Evolutionary conservation across 441 rosid species (phyloP), one percentile per base, ranked within the genome.

Genomic region (Erysimum pusillum): DNA sequence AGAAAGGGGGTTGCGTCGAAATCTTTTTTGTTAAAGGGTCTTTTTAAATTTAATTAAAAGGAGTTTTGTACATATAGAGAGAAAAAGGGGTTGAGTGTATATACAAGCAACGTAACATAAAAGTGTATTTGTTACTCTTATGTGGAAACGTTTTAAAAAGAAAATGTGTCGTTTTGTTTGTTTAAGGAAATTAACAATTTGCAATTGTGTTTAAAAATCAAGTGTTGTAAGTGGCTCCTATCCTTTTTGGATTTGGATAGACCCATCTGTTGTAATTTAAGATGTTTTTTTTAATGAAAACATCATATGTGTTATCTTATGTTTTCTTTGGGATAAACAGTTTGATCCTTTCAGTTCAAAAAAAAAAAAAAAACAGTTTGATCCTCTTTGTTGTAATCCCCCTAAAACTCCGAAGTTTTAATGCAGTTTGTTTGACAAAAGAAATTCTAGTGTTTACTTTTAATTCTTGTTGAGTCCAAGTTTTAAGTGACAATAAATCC

Each of bases 71-170:
- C 25, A 49, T 49, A 48, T 17, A 20, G 17, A 38, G 52, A 7
- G 34, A 5, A 12, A 28, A 28, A 2, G 32, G 18, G 31, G 46
- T 28, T 42, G 67, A 68, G 22, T 62, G 51, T 31, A 15, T 18
- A 18, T 54, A 54, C 59, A 57, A 28, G 22, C 77, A 12, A 67
- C 49, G 10, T 38, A 4, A 15, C 2, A 28, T 34, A 74, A 35
- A 32, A 65, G 17, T 53, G n/a, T 68, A 25, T 38, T 14, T 20
- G 22, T 1, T 17, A 13, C 10, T 25, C 62, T 63, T 8, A 31
- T 42, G 54, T 73, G 70, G 49, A 63, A 41, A 41, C 63, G 42
- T 38, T 51, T 72, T 51, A 15, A n/a, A 35, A 45, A 46, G 58
- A 3, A 59, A 20, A 3, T 4, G 36, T 35, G 67, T 71, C 59